Evolutionary conservation across 1,284 basidiomycete genomes (phyloP).

Genomic region (Ceratobasidium papillatum): DNA sequence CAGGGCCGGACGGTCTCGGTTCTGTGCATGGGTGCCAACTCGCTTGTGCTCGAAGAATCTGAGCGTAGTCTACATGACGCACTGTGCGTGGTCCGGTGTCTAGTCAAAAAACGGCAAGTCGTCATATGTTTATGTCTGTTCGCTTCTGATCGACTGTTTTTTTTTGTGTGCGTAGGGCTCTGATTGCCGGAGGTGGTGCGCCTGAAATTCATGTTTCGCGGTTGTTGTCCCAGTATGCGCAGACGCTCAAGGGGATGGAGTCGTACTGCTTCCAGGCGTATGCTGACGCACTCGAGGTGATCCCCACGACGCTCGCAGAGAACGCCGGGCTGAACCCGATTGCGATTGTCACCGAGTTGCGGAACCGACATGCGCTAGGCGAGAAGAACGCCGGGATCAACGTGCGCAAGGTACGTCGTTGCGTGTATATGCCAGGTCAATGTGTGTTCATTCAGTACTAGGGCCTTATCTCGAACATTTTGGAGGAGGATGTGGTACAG

Average conservation of each 20-base stretch:
- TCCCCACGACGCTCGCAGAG: constrained; percentile 97
- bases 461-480: constrained; percentile 95
- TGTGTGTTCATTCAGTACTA: constrained; percentile 50
- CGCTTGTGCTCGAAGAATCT: constrained; percentile 94
- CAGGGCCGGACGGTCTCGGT: constrained; percentile 94
- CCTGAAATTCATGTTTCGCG: constrained; percentile 99
- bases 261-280: constrained; percentile 99
- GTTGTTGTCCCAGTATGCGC: constrained; percentile 88
- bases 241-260: constrained; percentile 97
- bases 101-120: constrained; percentile 93
- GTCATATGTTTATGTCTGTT: background rate
- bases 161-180: constrained; percentile 76
- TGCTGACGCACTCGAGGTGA: constrained; percentile 97
- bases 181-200: constrained; percentile 97
- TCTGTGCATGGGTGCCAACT: constrained; percentile 94
- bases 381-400: constrained; percentile 98
- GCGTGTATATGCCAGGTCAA: background rate
- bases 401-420: constrained; percentile 81
- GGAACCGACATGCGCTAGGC: constrained; percentile 95
- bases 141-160: background rate
- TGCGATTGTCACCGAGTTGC: constrained; percentile 96
- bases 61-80: constrained; percentile 98
- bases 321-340: constrained; percentile 99
- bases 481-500: constrained; percentile 98
- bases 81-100: constrained; percentile 95